Conservation (phyloP, 805 yeast genomes). For the Ogataea pini region DNA sequence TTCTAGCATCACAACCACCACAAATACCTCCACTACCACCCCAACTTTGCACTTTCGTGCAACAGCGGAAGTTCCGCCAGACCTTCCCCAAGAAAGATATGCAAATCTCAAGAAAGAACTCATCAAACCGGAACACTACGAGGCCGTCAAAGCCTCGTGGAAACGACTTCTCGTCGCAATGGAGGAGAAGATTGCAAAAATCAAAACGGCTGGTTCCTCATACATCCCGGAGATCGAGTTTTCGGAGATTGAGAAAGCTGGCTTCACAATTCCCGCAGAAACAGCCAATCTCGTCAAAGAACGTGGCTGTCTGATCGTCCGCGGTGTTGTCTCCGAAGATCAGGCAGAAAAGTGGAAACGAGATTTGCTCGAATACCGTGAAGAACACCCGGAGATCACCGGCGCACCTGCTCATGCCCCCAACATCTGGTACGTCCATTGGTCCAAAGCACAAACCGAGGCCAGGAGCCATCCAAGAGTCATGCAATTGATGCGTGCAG, state of each 20-base stretch:
- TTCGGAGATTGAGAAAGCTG: constrained; percentile 19
- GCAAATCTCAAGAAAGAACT: constrained; percentile 21
- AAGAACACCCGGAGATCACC: constrained; percentile 32
- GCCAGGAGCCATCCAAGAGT: constrained; percentile 43
- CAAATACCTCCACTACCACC: neutral
- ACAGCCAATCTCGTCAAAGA: constrained; percentile 12
- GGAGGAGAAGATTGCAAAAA: constrained; percentile 22
- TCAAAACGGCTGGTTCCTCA: constrained; percentile 24
- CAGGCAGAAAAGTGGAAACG: constrained; percentile 28
- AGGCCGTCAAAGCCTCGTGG: constrained; percentile 34
- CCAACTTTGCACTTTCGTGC: neutral
- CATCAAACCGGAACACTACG: constrained; percentile 30
- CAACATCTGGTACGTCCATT: constrained; percentile 37
- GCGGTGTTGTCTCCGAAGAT: constrained; percentile 33
- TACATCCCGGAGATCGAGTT: constrained; percentile 31
- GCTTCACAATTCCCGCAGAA: constrained; percentile 7
- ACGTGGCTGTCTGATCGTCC: constrained; percentile 35
- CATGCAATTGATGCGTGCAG: constrained; percentile 27
- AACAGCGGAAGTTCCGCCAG: neutral
- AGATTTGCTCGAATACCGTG: constrained; percentile 24
- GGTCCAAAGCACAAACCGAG: constrained; percentile 41
- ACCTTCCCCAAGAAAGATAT: constrained; percentile 9
- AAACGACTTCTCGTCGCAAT: constrained; percentile 30
- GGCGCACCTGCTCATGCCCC: constrained; percentile 31
- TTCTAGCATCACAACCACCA: neutral